Evolutionary conservation across 345 rosid genomes (phyloP), one percentile per base, ranked within the genome.

Genomic region (Tarenaya hassleriana): DNA sequence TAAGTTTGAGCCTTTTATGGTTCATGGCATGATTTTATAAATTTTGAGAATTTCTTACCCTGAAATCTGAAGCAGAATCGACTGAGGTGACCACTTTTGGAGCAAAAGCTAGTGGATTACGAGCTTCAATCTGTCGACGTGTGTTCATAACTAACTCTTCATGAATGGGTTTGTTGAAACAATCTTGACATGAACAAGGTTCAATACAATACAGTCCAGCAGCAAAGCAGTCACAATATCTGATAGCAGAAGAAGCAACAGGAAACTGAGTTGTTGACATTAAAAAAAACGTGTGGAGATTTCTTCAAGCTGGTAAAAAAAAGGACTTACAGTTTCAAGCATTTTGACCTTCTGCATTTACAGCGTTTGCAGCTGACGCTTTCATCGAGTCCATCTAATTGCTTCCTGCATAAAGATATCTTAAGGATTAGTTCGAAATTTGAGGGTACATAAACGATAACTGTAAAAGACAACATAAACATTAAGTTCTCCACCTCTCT

Each of bases 61-160:
- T 83, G 41, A 62, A 57, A 66, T 87, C 86, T 15, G 69, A 68
- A 39, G 69, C 59, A 18, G 88, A 52, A 33, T 82, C 91, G 4
- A 84, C 58, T 61, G 64, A 67, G 63, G 82, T 69, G 56, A 92
- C 81, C 35, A 92, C 94, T 84, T 88, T 92, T 41, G 98, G 97
- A 74, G 98, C 97, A 81, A 92, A 92, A 58, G 98, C 98, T 69
- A 88, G 86, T 10, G 98, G 98, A 51, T 92, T 92, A 35, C 98
- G 86, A 31, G 97, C 83, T 56, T 92, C 98, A 3, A 92, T 92
- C 79, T 83, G 98, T 61, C 78, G 85, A 58, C 98, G 95, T 58
- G 98, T 85, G 70, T 83, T 90, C 47, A 88, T 80, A 59, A 92
- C 95, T 1, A 84, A 81, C 62, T 92, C 94, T 78, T 83, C 89